Evolutionary conservation across 2,329 filamentous ascomycete species (phyloP).

Genomic region (Aspergillus pseudoglaucus): DNA sequence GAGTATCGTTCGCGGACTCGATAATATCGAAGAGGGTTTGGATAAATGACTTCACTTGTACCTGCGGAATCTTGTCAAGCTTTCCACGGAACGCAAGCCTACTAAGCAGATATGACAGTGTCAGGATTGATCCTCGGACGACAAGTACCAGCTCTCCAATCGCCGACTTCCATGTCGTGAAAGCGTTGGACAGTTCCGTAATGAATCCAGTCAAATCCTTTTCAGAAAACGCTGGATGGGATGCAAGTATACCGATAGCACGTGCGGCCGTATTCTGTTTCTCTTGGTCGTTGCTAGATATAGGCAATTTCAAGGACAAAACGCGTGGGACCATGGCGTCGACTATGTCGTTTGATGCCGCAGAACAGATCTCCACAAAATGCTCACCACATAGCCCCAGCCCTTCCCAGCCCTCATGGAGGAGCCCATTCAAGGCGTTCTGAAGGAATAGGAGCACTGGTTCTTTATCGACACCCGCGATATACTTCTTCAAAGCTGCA

Average conservation of each 20-base stretch:
- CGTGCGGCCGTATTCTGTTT: conserved; percentile 62
- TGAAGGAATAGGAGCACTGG: conserved; percentile 38
- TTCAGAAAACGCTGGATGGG: conserved; percentile 48
- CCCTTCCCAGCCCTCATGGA: conserved; percentile 32
- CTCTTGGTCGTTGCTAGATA: conserved; percentile 66
- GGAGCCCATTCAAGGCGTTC: conserved; percentile 41
- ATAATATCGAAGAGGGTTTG: conserved; percentile 46
- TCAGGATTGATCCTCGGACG: conserved; percentile 55
- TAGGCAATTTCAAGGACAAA: conserved; percentile 50
- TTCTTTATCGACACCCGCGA: conserved; percentile 26
- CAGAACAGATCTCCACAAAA: conserved; percentile 50
- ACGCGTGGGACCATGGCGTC: conserved; percentile 45
- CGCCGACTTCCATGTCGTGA: conserved; percentile 51
- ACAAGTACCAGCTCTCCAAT: conserved; percentile 55
- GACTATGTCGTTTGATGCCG: conserved; percentile 50
- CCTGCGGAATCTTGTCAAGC: conserved; percentile 23
- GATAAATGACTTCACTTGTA: conserved; percentile 39
- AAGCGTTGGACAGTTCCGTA: conserved; percentile 41
- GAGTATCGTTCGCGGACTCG: conserved; percentile 48
- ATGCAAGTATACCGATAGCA: conserved; percentile 68
- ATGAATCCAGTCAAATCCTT: conserved; percentile 40
- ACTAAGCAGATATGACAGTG: conserved; percentile 53
- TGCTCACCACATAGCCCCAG: conserved; percentile 42
- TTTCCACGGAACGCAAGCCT: conserved; percentile 47
- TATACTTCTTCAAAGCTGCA: conserved; percentile 41